Conservation (phyloP, 2,329 filamentous ascomycete genomes). For the Microcyclospora pomicola region DNA sequence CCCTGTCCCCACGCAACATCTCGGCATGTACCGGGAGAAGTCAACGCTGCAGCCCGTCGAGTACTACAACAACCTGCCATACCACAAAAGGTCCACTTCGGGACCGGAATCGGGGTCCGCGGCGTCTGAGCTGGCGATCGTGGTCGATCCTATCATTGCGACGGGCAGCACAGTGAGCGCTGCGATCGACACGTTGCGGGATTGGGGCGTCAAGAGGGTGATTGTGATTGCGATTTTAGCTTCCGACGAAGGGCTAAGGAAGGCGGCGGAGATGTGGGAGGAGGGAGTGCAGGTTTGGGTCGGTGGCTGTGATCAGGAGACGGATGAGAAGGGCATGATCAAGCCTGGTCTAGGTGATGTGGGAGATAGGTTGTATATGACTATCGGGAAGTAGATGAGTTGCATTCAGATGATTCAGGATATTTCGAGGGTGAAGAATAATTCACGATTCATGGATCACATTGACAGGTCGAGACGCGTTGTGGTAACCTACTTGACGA, state of each 20-base stretch:
- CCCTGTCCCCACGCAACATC: conserved; percentile 75
- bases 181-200: conserved; percentile 73
- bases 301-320: conserved; percentile 59
- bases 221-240: conserved; percentile 64
- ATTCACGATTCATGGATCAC: too few relatives aligned
- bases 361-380: conserved; percentile 79
- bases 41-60: conserved; percentile 78
- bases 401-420: background rate
- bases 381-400: conserved; percentile 57
- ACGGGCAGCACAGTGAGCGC: conserved; percentile 83
- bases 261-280: conserved; percentile 64
- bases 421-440: too few relatives aligned
- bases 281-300: conserved; percentile 69
- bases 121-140: conserved; percentile 50
- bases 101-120: conserved; percentile 32
- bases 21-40: conserved; percentile 87
- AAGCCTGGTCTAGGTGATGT: conserved; percentile 82
- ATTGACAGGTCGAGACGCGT: too few relatives aligned
- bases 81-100: conserved; percentile 36
- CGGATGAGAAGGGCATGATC: conserved; percentile 76
- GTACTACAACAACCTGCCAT: conserved; percentile 95
- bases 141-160: conserved; percentile 86
- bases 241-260: conserved; percentile 53
- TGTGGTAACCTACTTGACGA: conserved; percentile 3
- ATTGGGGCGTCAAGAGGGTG: conserved; percentile 82